Conservation (phyloP, 2,329 filamentous ascomycete species). For the Ophiostoma quercus region DNA sequence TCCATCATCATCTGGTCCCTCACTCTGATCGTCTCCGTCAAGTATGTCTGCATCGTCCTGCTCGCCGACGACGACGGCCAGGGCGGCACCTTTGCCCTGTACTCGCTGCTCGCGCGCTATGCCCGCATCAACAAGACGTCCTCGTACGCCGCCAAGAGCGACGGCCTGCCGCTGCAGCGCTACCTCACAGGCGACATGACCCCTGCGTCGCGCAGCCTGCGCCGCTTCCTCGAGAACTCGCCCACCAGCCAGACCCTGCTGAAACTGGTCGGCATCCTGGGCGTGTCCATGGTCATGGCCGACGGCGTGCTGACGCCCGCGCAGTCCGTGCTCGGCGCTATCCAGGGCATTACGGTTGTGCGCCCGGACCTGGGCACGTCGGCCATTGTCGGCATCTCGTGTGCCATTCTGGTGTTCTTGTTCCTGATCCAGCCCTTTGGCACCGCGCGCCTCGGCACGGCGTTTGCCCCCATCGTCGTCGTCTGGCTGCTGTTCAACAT, state of each 20-base stretch:
- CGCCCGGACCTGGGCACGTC: slow-evolving; percentile 49
- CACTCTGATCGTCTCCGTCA: slow-evolving; percentile 63
- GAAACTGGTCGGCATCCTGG: slow-evolving; percentile 59
- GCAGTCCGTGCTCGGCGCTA: slow-evolving; percentile 63
- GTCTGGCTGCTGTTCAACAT: slow-evolving; percentile 62
- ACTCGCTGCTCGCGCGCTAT: slow-evolving; percentile 58
- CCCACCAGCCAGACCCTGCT: slow-evolving; percentile 47
- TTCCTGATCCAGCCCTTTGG: slow-evolving; percentile 63
- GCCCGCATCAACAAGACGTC: slow-evolving; percentile 57
- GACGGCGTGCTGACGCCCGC: slow-evolving; percentile 62
- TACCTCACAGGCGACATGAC: slow-evolving; percentile 53
- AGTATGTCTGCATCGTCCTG: slow-evolving; percentile 63
- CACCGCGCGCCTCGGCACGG: slow-evolving; percentile 52
- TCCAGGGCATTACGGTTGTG: slow-evolving; percentile 59
- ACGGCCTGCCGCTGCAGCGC: slow-evolving; percentile 55
- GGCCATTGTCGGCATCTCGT: slow-evolving; percentile 59
- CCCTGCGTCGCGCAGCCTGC: slow-evolving; percentile 46
- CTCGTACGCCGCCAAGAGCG: slow-evolving; percentile 44
- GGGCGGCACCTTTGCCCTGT: slow-evolving; percentile 57
- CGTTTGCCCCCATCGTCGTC: slow-evolving; percentile 62
- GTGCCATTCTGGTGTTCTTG: slow-evolving; percentile 58
- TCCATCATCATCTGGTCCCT: slow-evolving; percentile 66
- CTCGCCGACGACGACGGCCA: slow-evolving; percentile 65
- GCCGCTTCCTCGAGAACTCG: slow-evolving; percentile 55
- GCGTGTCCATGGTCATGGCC: slow-evolving; percentile 62